These are phyloP conservation scores for Rhodomyrtus psidioides DNA, from an alignment of 441 rosid genomes.

Conservation along the genomic window DNA sequence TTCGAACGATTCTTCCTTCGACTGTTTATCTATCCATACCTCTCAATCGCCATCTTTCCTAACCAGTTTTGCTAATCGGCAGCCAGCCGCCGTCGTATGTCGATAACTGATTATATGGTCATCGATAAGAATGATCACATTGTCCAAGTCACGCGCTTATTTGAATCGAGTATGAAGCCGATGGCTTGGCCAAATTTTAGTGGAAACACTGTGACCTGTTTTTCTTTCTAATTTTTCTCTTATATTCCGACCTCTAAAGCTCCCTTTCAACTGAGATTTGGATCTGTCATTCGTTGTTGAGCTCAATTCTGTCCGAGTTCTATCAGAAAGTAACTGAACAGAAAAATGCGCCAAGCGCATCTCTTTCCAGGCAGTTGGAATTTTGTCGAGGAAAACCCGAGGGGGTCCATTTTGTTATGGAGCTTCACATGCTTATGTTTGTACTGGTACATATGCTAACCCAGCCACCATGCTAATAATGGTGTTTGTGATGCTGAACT, in stretches of 20 bases:
- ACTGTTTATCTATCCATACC: too few relatives aligned
- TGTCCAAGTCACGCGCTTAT: too few relatives aligned
- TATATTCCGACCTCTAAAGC: background rate
- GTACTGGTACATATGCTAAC: background rate
- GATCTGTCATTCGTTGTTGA: background rate
- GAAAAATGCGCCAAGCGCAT: background rate
- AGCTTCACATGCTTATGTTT: background rate
- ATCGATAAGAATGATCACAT: too few relatives aligned
- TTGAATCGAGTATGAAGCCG: too few relatives aligned
- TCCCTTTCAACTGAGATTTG: background rate
- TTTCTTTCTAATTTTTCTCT: too few relatives aligned
- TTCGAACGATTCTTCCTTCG: too few relatives aligned
- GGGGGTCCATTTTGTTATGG: background rate
- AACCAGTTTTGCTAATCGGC: too few relatives aligned
- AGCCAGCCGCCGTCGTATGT: too few relatives aligned
- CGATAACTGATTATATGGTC: too few relatives aligned
- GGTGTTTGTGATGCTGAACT: background rate
- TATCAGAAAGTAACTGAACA: background rate
- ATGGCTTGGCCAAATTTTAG: too few relatives aligned
- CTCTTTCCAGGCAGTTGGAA: background rate
- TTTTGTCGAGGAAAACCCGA: background rate
- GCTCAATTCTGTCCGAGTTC: background rate
- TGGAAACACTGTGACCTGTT: too few relatives aligned
- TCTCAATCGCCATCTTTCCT: too few relatives aligned
- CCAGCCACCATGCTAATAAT: background rate